Evolutionary conservation across 768 basidiomycete genomes (phyloP).

Genomic region (Suillus bovinus): DNA sequence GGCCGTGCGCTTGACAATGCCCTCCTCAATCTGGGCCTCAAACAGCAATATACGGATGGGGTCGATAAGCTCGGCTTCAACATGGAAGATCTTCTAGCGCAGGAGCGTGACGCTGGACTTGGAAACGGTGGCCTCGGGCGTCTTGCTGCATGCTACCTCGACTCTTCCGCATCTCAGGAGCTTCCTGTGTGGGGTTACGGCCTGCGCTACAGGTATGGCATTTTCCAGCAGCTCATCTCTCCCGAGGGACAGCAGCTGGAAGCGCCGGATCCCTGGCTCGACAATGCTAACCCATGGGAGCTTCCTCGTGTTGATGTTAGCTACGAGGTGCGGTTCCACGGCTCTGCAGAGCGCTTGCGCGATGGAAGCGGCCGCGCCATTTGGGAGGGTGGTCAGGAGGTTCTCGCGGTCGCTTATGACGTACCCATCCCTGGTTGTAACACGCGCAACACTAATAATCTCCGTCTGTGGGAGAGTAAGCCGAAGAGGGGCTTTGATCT

Average conservation of each 20-base stretch:
- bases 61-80: constrained; percentile 82
- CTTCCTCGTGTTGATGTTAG: constrained; percentile 82
- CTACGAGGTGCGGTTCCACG: constrained; percentile 89
- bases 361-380: constrained; percentile 61
- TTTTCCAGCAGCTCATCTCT: constrained; percentile 92
- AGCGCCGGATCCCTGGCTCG: constrained; percentile 93
- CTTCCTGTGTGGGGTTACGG: constrained; percentile 97
- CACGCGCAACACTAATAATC: constrained; percentile 87
- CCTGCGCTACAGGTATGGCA: constrained; percentile 89
- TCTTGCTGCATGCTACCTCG: constrained; percentile 95
- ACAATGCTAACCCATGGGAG: constrained; percentile 88
- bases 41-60: constrained; percentile 69
- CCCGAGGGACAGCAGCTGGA: constrained; percentile 83
- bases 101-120: constrained; percentile 92
- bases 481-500: constrained; percentile 91
- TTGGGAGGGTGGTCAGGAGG: constrained; percentile 93
- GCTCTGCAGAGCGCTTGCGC: constrained; percentile 66
- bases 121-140: constrained; percentile 97
- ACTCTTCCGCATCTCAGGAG: constrained; percentile 87
- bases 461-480: constrained; percentile 82
- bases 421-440: constrained; percentile 87
- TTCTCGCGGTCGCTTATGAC: constrained; percentile 91
- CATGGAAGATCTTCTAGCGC: constrained; percentile 82
- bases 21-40: constrained; percentile 86
- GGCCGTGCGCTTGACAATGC: constrained; percentile 78